Conservation (phyloP, 768 basidiomycete genomes). For the Russula dissimulans region DNA sequence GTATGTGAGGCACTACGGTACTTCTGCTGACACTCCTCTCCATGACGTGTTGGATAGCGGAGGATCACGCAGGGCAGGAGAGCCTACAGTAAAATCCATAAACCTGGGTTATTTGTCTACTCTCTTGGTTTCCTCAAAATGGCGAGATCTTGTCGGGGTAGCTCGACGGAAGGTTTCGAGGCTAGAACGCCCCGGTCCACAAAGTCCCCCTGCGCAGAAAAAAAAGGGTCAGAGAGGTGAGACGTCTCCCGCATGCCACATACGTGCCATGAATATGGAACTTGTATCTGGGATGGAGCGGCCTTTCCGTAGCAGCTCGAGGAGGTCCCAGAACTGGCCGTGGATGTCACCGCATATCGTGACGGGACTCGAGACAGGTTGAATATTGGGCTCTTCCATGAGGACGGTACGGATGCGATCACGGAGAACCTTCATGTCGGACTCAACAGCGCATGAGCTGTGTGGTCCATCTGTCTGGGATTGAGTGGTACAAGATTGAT, state of each 20-base stretch:
- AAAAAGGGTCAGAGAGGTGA: background rate
- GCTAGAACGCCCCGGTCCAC: too few species aligned
- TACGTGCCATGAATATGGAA: conserved; percentile 94
- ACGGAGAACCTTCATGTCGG: conserved; percentile 90
- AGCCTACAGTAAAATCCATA: too few species aligned
- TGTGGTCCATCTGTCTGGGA: conserved; percentile 78
- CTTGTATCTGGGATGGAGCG: conserved; percentile 81
- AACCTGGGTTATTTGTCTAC: conserved; percentile 92
- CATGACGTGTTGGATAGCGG: too few species aligned
- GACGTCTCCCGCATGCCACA: conserved; percentile 23
- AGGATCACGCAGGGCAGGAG: too few species aligned
- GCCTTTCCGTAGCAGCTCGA: conserved; percentile 81
- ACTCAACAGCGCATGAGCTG: conserved; percentile 84
- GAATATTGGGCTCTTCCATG: conserved; percentile 96
- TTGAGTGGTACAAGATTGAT: too few species aligned
- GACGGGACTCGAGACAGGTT: conserved; percentile 90
- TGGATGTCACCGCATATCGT: conserved; percentile 96
- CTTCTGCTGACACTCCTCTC: too few species aligned
- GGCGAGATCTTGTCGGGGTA: conserved; percentile 91
- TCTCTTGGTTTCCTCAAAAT: conserved; percentile 93
- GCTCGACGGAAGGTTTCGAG: conserved; percentile 40
- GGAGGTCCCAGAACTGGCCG: conserved; percentile 94
- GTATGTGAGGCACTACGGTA: too few species aligned
- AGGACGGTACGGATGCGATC: conserved; percentile 80
- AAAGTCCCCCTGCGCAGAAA: too few species aligned